A percentile compares a stretch with the other conserved stretches of the same genome.
phyloP scores from a whole-genome alignment of 805 yeast species.

The Metschnikowia picachoensis region DNA sequence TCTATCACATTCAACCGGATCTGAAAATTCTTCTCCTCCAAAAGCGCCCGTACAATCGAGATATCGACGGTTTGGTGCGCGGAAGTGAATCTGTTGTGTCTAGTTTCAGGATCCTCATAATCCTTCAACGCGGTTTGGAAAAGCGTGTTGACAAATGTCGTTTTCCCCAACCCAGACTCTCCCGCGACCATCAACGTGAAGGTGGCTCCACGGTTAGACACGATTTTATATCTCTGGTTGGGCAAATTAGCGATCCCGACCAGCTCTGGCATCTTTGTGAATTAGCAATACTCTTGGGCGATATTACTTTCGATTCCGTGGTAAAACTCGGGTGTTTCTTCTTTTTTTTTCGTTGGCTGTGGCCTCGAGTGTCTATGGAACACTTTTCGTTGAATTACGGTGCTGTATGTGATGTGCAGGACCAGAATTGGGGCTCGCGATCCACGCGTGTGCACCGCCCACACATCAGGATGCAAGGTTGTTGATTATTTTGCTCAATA shows the following conservation, averaged over 20 bases:
- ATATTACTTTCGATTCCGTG: too few species aligned
- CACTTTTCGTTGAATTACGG: too few species aligned
- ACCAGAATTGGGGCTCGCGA: too few species aligned
- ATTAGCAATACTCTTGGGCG: not conserved
- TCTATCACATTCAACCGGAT: conserved; percentile 78
- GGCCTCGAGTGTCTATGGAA: too few species aligned
- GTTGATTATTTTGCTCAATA: too few species aligned
- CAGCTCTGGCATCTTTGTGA: conserved; percentile 44
- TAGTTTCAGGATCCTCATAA: conserved; percentile 49
- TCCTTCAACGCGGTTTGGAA: conserved; percentile 71
- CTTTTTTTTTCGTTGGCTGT: too few species aligned
- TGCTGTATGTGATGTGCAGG: too few species aligned
- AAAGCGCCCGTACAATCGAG: conserved; percentile 71
- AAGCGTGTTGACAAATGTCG: conserved; percentile 84
- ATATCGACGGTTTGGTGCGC: conserved; percentile 69
- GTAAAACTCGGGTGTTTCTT: too few species aligned
- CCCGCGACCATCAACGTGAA: conserved; percentile 87
- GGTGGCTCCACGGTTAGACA: conserved; percentile 68
- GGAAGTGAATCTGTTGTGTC: conserved; percentile 53
- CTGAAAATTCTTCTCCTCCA: conserved; percentile 80
- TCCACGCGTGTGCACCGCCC: too few species aligned
- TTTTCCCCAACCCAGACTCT: conserved; percentile 87
- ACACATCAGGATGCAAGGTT: too few species aligned
- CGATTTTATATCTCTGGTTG: conserved; percentile 73
- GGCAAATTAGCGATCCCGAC: conserved; percentile 73